Evolutionary conservation across 73 alveolate species (phyloP).

Genomic region (Uronychia binucleata): DNA sequence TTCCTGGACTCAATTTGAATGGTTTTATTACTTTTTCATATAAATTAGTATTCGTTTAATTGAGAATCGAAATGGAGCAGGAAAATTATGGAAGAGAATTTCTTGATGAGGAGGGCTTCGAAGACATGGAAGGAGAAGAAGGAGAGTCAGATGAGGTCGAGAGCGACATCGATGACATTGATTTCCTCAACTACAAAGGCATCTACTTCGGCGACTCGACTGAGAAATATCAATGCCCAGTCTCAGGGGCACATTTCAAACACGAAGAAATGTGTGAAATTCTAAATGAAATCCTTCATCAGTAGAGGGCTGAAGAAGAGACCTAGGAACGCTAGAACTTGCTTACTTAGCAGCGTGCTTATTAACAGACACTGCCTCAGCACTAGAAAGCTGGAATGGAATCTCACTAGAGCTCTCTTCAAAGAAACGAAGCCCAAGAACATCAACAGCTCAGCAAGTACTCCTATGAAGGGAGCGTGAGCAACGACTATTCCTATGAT

Average conservation of each 20-base stretch:
- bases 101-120: background rate
- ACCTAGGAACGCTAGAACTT: background rate
- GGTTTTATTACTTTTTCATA: background rate
- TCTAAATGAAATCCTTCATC: background rate
- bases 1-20: background rate
- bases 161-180: background rate
- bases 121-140: background rate
- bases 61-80: background rate
- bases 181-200: background rate
- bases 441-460: no score
- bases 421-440: no score
- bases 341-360: background rate
- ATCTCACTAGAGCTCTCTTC: no score
- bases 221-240: background rate
- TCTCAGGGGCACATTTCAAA: background rate
- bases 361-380: background rate
- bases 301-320: background rate
- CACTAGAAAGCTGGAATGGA: background rate
- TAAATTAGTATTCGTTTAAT: background rate
- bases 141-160: background rate
- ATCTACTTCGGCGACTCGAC: background rate
- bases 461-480: no score
- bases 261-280: background rate
- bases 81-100: background rate
- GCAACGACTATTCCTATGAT: no score